Evolutionary conservation across 1,284 basidiomycete species (phyloP), one percentile per base, ranked within the genome.

Genomic region (Malassezia caprae): DNA sequence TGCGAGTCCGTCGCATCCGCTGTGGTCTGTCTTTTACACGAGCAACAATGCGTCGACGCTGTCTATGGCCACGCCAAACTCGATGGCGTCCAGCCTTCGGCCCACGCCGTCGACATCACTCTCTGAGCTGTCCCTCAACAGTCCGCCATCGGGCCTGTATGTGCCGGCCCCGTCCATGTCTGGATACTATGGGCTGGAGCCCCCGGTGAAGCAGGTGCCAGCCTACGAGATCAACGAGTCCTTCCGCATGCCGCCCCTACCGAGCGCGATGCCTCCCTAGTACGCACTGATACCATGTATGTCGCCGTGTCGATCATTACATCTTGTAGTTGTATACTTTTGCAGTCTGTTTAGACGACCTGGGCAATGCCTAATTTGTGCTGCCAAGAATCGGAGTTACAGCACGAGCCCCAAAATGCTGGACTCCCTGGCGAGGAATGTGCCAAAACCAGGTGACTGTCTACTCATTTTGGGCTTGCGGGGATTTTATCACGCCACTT

Each of bases 101-200:
- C 64, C 62, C n/a, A 69, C 71, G 8, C 69, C 71, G 10, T 62
- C 69, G 39, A 71, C 69, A 5, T 68, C 69, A 1, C 48, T 63
- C 6, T 67, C 64, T 21, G 71, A 73, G 39, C 26, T 72, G 7
- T 57, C 58, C 15, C 43, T 48, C 15, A 43, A 43, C 46, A 48
- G 46, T 21, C 46, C 46, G 13, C 11, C 17, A 11, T 31, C 27
- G 27, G 26, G 23, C 21, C n/a, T 19, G 21, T 37, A 34, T 34
- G 30, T 34, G 30, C 44, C 27, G 3, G 27, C 44, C 6, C 13
- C 30, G 10, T 3, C 44, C 31, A 46, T 46, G 44, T 21, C 28
- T 23, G 30, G 44, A 12, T 24, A 46, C 19, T 32, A 48, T 48
- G 46, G 32, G 17, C 13, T 31, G 34, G 46, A 48, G 27, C 34